Percentiles rank a stretch among this genome's conserved stretches.
Evolutionary conservation across 208 protist species (phyloP).

Genomic region (Porcisia hertigi): DNA sequence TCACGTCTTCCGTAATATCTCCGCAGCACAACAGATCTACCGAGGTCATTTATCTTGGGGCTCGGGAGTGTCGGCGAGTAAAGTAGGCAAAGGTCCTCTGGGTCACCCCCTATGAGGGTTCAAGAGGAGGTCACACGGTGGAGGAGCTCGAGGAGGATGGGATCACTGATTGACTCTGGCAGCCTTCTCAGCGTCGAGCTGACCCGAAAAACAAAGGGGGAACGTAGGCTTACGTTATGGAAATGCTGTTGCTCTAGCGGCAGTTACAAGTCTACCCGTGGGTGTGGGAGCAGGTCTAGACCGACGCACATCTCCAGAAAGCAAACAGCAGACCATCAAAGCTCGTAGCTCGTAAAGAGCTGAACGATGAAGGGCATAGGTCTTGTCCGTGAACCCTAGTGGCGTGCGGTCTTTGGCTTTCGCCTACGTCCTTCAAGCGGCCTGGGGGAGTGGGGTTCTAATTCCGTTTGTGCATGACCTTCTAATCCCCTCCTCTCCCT

Average conservation of each 20-base stretch:
- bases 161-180: background rate
- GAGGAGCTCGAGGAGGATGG: background rate
- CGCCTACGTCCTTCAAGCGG: too few relatives aligned
- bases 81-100: background rate
- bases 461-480: too few relatives aligned
- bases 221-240: background rate
- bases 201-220: background rate
- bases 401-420: background rate
- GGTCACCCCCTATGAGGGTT: background rate
- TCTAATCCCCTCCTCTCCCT: too few relatives aligned
- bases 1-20: too few relatives aligned
- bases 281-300: background rate
- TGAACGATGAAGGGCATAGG: background rate
- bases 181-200: background rate
- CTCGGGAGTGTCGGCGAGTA: too few relatives aligned
- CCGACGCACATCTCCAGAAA: background rate
- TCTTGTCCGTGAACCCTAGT: background rate
- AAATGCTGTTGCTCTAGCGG: background rate
- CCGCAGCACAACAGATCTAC: too few relatives aligned
- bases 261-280: background rate
- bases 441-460: too few relatives aligned
- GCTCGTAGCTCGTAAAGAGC: background rate
- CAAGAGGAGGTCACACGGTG: background rate
- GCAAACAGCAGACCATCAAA: background rate
- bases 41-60: background rate